Percentiles rank a stretch among this genome's conserved stretches.
Evolutionary conservation across 169 alveolate species (phyloP).

Genomic region (Condylostoma magnum): DNA sequence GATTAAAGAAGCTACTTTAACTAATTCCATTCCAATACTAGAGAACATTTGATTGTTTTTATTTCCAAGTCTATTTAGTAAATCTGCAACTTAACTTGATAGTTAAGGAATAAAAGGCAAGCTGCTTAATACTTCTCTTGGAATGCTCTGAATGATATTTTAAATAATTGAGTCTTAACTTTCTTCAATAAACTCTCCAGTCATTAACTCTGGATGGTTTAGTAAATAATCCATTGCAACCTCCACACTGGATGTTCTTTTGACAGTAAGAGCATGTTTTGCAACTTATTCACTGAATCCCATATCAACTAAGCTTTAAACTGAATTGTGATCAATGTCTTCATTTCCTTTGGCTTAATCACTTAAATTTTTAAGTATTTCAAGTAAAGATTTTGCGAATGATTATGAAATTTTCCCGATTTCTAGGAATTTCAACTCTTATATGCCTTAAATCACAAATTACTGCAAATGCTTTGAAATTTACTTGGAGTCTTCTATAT

Average conservation of each 20-base stretch:
- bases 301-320: background rate
- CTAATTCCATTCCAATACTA: too few relatives aligned
- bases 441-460: background rate
- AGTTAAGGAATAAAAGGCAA: too few relatives aligned
- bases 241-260: background rate
- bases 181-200: too few relatives aligned
- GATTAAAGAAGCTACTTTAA: too few relatives aligned
- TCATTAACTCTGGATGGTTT: background rate
- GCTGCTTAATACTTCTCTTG: too few relatives aligned
- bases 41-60: too few relatives aligned
- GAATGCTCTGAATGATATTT: too few relatives aligned
- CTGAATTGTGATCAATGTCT: background rate
- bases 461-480: background rate
- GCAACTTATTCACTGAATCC: conserved; percentile 3
- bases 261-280: background rate
- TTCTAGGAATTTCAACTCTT: conserved; percentile 12
- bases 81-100: too few relatives aligned
- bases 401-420: conserved; percentile 1
- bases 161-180: too few relatives aligned
- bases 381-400: conserved; percentile 24
- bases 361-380: background rate
- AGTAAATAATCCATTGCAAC: conserved; percentile 7
- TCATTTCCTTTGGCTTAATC: too few relatives aligned
- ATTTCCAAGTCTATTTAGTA: too few relatives aligned
- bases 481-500: background rate